Conservation (phyloP, 441 rosid species). For the Omphalea diandra region DNA sequence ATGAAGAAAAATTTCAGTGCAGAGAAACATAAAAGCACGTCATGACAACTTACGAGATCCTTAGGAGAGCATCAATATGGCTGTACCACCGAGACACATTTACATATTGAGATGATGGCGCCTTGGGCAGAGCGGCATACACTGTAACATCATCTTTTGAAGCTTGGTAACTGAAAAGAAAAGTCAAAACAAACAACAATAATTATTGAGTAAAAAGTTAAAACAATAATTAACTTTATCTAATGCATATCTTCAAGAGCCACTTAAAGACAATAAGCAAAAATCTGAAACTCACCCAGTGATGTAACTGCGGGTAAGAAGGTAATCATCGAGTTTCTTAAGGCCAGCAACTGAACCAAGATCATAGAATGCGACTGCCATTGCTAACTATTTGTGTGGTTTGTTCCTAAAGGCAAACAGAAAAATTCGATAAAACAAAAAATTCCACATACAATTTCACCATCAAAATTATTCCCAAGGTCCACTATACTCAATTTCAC, state of each 20-base stretch:
- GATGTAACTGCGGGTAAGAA: conserved; percentile 76
- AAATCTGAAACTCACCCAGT: conserved; percentile 43
- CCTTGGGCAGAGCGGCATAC: conserved; percentile 50
- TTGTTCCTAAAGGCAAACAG: conserved; percentile 18
- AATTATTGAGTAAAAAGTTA: no score
- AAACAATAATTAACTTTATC: no score
- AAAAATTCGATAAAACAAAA: neutral
- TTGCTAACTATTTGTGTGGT: conserved; percentile 19
- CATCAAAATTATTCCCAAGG: no score
- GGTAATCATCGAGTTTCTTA: conserved; percentile 82
- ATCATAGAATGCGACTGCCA: conserved; percentile 61
- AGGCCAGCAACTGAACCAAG: conserved; percentile 61
- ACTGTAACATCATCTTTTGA: conserved; percentile 84
- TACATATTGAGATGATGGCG: conserved; percentile 65
- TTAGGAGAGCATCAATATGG: conserved; percentile 83
- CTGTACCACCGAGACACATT: conserved; percentile 75
- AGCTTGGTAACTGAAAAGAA: conserved; percentile 69
- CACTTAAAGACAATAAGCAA: neutral
- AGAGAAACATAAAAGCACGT: neutral
- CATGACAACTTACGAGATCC: conserved; percentile 71
- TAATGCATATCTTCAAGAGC: no score
- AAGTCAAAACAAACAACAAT: neutral
- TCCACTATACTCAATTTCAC: no score
- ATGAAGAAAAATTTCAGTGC: neutral
- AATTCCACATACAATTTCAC: neutral